Percentiles rank a stretch among this genome's conserved stretches.
Evolutionary conservation across 306 rosid genomes (phyloP).

Genomic region (Gynostemma pentaphyllum): DNA sequence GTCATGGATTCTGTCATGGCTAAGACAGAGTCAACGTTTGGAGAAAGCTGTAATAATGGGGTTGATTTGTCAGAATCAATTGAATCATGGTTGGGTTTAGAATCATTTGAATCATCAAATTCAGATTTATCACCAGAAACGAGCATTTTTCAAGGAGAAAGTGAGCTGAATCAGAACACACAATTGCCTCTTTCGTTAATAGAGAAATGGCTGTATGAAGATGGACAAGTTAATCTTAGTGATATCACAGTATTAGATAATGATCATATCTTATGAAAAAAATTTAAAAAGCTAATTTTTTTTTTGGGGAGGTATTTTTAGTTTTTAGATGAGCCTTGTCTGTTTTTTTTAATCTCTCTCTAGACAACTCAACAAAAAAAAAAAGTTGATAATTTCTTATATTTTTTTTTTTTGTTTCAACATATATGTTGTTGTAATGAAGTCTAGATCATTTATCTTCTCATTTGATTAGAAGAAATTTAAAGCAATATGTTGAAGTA

Average conservation of each 20-base stretch:
- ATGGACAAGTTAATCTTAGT: background rate
- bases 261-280: background rate
- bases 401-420: too few species aligned
- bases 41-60: background rate
- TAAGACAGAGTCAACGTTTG: background rate
- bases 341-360: background rate
- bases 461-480: too few species aligned
- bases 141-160: slow-evolving; percentile 11
- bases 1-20: background rate
- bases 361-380: background rate
- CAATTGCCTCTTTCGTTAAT: slow-evolving; percentile 5
- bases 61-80: slow-evolving; percentile 3
- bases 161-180: background rate
- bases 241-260: background rate
- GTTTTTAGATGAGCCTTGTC: background rate
- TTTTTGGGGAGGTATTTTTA: background rate
- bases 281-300: background rate
- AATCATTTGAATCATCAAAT: slow-evolving; percentile 9
- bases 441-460: too few species aligned
- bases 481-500: too few species aligned
- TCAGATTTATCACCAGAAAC: slow-evolving; percentile 8
- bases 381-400: too few species aligned
- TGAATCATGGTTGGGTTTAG: slow-evolving; percentile 5
- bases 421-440: too few species aligned
- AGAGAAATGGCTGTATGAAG: slow-evolving; percentile 13